Conservation (phyloP, 2,329 filamentous ascomycete genomes). For the Alternaria sp. region DNA sequence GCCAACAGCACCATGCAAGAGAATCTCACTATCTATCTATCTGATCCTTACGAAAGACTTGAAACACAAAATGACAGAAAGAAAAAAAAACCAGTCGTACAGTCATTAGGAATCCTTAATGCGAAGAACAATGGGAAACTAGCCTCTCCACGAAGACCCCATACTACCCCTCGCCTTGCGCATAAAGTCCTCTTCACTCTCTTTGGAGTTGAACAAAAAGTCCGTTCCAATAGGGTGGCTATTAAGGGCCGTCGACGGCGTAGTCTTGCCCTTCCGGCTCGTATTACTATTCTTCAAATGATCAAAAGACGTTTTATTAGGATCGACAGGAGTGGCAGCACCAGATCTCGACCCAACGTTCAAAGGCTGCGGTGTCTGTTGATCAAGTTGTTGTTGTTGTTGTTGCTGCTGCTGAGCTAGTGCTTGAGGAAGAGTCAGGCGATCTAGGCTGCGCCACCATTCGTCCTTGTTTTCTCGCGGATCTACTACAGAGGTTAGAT, state of each 20-base stretch:
- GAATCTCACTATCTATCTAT: no score
- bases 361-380: background rate
- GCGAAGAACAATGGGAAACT: background rate
- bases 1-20: no score
- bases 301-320: no score
- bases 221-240: slow-evolving; percentile 1
- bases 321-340: background rate
- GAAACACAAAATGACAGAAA: no score
- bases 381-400: background rate
- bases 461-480: slow-evolving; percentile 21
- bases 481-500: slow-evolving; percentile 36
- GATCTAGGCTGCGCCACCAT: slow-evolving; percentile 26
- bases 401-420: slow-evolving; percentile 2
- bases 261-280: background rate
- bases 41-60: no score
- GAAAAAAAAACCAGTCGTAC: background rate
- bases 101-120: background rate
- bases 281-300: background rate
- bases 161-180: background rate
- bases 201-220: slow-evolving; percentile 3
- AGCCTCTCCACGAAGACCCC: background rate
- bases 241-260: background rate
- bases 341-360: background rate
- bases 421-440: slow-evolving; percentile 14
- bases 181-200: slow-evolving; percentile 11